Percentiles rank a stretch among this genome's conserved stretches.
Conservation (phyloP, 495 filamentous ascomycete species). For the Aspergillus nidulans region DNA sequence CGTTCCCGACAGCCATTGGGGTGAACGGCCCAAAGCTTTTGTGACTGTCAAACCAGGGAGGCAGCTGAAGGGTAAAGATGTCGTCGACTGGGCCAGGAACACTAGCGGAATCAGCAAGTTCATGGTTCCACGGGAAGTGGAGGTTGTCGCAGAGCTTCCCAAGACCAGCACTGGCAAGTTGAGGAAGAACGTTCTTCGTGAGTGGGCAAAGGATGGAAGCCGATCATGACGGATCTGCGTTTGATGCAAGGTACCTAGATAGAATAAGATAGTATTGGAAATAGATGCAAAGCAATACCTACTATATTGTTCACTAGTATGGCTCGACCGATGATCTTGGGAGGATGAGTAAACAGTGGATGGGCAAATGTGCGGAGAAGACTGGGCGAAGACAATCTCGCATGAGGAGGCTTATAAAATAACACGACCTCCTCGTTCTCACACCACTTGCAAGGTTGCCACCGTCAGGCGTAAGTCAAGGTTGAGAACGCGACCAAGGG, state of each 20-base stretch:
- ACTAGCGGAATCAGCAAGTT: constrained; percentile 79
- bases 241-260: not conserved
- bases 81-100: constrained; percentile 83
- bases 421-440: not conserved
- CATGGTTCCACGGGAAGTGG: constrained; percentile 93
- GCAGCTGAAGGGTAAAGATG: constrained; percentile 57
- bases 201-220: constrained; percentile 62
- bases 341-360: not conserved
- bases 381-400: not conserved
- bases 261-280: not conserved
- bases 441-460: not conserved
- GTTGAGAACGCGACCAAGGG: not conserved
- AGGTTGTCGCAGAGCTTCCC: constrained; percentile 80
- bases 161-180: constrained; percentile 98
- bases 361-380: not conserved
- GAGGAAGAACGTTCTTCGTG: constrained; percentile 87
- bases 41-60: constrained; percentile 69
- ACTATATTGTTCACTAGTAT: not conserved
- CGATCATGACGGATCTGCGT: constrained; percentile 10
- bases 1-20: constrained; percentile 89
- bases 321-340: not conserved
- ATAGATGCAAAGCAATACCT: not conserved
- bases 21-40: constrained; percentile 91
- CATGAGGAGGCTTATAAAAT: not conserved
- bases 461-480: not conserved